Evolutionary conservation across 305 asterid species (phyloP).

Genomic region (Solanum chacoense): DNA sequence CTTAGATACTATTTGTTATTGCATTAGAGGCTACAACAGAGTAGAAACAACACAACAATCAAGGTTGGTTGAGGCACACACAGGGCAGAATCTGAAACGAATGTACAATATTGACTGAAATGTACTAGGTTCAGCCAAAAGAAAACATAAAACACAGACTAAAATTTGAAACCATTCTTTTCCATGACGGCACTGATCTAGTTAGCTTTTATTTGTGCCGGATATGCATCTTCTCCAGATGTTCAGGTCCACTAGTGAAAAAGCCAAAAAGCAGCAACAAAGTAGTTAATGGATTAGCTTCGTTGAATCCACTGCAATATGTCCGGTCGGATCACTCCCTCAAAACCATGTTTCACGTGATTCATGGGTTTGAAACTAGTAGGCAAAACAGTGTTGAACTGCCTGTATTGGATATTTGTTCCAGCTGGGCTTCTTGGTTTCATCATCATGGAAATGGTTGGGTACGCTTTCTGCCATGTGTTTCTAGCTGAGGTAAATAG

Average conservation of each 20-base stretch:
- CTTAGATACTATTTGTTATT: background rate
- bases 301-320: constrained; percentile 46
- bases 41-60: background rate
- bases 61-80: background rate
- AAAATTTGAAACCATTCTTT: background rate
- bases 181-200: background rate
- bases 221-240: background rate
- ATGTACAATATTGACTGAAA: background rate
- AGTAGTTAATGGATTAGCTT: constrained; percentile 11
- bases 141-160: background rate
- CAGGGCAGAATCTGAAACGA: background rate
- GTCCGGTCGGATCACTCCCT: constrained; percentile 48
- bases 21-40: background rate
- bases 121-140: background rate
- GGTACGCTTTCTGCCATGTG: constrained; percentile 34
- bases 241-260: background rate
- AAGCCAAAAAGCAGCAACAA: background rate
- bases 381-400: constrained; percentile 20
- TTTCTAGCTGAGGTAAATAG: constrained; percentile 43
- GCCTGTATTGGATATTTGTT: constrained; percentile 44
- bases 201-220: background rate
- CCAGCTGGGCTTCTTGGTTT: constrained; percentile 44
- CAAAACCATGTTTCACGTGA: constrained; percentile 22
- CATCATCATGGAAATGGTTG: constrained; percentile 38
- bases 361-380: constrained; percentile 17